Evolutionary conservation across 2,329 filamentous ascomycete species (phyloP).

Genomic region (Claviceps africana): DNA sequence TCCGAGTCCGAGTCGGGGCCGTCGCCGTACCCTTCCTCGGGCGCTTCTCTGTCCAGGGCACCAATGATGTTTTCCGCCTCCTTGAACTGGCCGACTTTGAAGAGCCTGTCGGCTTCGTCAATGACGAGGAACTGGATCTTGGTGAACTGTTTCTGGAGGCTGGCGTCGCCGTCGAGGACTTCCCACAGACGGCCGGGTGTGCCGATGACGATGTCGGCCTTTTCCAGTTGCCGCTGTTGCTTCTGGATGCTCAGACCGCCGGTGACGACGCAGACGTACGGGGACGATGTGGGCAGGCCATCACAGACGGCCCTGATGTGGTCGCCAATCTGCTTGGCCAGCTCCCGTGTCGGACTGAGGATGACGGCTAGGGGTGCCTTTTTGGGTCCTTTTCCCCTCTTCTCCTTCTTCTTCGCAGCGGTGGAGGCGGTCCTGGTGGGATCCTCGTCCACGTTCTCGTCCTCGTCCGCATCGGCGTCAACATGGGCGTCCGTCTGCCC

Average conservation of each 20-base stretch:
- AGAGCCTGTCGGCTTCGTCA: constrained; percentile 83
- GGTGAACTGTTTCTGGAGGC: constrained; percentile 56
- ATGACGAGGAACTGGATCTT: constrained; percentile 71
- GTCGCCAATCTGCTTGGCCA: constrained; percentile 79
- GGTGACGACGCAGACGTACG: constrained; percentile 76
- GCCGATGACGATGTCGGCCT: constrained; percentile 83
- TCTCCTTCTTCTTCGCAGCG: constrained; percentile 9
- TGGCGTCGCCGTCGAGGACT: constrained; percentile 62
- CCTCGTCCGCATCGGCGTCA: neutral
- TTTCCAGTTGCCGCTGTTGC: constrained; percentile 70
- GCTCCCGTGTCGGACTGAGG: constrained; percentile 79
- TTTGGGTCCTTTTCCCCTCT: constrained; percentile 14
- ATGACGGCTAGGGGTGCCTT: constrained; percentile 58
- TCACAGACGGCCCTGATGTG: constrained; percentile 67
- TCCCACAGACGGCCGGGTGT: constrained; percentile 94
- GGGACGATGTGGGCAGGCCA: constrained; percentile 42
- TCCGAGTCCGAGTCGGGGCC: constrained; percentile 24
- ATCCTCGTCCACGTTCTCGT: neutral
- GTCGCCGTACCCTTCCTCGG: constrained; percentile 38
- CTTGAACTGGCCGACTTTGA: constrained; percentile 90
- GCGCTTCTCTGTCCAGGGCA: constrained; percentile 59
- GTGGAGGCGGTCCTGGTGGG: neutral
- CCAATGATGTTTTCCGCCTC: constrained; percentile 81
- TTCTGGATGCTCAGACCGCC: constrained; percentile 91
- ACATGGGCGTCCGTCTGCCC: constrained; percentile 7